Evolutionary conservation across 2,329 filamentous ascomycete species (phyloP), one percentile per base, ranked within the genome.

Genomic region (Malbranchea cinnamomea): DNA sequence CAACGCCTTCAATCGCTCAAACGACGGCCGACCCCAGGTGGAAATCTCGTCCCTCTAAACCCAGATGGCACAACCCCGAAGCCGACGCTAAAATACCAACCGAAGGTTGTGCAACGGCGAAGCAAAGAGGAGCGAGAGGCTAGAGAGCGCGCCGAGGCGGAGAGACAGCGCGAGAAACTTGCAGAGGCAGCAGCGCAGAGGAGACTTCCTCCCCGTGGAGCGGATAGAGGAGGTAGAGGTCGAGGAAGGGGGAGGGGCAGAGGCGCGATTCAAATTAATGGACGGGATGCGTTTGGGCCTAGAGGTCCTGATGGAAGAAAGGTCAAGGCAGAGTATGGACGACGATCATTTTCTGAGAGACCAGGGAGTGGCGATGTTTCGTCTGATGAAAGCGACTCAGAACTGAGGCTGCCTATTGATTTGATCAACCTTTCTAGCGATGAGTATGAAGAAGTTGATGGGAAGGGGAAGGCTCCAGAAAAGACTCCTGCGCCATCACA

Each of bases 341-440:
- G 40, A 30, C 43, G 31, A 34, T 44, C 36, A 38, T 38, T 25
- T 22, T 47, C 38, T 34, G 48, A 39, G 29, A 41, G 33, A 35
- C 48, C 39, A 40, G 46, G 35, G 37, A 48, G 42, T 34, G 46
- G 31, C 31, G 46, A 52, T 36, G 41, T 47, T 21, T 59, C 52
- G 45, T 62, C 60, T 19, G 63, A 65, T 27, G 65, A 69, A 32
- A 50, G 50, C 17, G 54, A 60, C 23, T 49, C 54, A 14, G 59
- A 53, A 14, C 54, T 58, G 23, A 56, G 63, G 30, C 53, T 63
- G 31, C 63, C 69, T 37, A 68, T 76, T 32, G 70, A 75, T 38
- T 49, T 60, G n/a, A 65, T 72, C 37, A 63, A 63, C 37, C 45
- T 73, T 8, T 60, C 67, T 8, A 68, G 63, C 28, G 63, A 71